Evolutionary conservation across 345 rosid species (phyloP), one percentile per base, ranked within the genome.

Genomic region (Nephelium lappaceum): DNA sequence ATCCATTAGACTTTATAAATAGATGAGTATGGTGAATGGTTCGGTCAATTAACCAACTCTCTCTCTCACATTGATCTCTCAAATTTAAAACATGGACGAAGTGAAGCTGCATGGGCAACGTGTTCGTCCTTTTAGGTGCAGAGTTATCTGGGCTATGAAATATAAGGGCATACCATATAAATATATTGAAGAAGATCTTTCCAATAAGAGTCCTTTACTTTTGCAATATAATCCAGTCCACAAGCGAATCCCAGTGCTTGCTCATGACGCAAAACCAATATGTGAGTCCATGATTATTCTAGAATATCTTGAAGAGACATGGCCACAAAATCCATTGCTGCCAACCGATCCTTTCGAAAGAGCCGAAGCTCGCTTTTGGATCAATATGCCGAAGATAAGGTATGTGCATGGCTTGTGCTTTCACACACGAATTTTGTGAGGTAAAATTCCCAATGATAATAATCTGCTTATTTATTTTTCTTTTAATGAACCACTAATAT

Each of bases 161-260:
- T 60, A 80, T 43, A 86, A 82, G 66, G 86, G 83, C 55, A 67
- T 82, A 55, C 51, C 73, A 5, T 86, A 67, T 61, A 72, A 81
- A n/a, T 77, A 77, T 61, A 18, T 79, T 15, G 84, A 82, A 27
- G 81, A 84, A 77, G 83, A 82, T 64, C 79, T 86, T 3, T 10
- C 42, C 53, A 79, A 75, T 76, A 84, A 86, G 69, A 82, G 87
- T 60, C 61, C 51, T 1, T 45, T 67, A 53, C 80, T 86, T 27
- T 77, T 86, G 58, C 45, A 71, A 16, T 71, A 73, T 74, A 81
- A 81, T 36, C 86, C 87, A 6, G 71, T 83, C 5, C 67, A 75
- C 69, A 74, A 74, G 81, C 83, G 78, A 67, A 68, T 87, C 53
- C 89, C 88, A 2, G 82, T 87, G 14, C 85, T 87, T 0, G 72